Conservation (phyloP, 768 basidiomycete species). For the Boletus insuetus region DNA sequence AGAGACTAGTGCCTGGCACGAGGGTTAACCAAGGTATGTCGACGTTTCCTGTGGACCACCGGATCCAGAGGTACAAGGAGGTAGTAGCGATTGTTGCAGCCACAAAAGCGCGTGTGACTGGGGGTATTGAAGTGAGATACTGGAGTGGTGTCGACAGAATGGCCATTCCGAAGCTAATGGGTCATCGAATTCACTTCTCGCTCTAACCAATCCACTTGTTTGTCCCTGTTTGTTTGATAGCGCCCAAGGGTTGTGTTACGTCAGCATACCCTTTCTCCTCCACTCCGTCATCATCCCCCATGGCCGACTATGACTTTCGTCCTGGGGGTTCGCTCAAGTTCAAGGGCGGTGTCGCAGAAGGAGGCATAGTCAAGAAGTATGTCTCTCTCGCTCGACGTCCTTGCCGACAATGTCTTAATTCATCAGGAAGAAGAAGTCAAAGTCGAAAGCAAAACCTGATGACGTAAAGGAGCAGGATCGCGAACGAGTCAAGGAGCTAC, state of each 20-base stretch:
- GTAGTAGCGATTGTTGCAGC: slow-evolving; percentile 57
- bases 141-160: slow-evolving; percentile 70
- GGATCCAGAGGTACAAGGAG: slow-evolving; percentile 61
- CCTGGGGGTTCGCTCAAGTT: slow-evolving; percentile 88
- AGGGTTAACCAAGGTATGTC: slow-evolving; percentile 69
- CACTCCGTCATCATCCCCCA: slow-evolving; percentile 31
- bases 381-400: slow-evolving; percentile 19
- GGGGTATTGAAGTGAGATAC: slow-evolving; percentile 69
- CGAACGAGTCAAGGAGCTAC: slow-evolving; percentile 45
- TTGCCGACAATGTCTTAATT: slow-evolving; percentile 7
- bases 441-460: slow-evolving; percentile 61
- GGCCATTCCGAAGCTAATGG: slow-evolving; percentile 50
- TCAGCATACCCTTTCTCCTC: slow-evolving; percentile 23
- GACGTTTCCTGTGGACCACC: slow-evolving; percentile 48
- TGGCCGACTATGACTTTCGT: slow-evolving; percentile 84
- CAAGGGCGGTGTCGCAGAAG: slow-evolving; percentile 78
- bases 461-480: slow-evolving; percentile 43
- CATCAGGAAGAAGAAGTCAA: slow-evolving; percentile 78
- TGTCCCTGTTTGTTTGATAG: slow-evolving; percentile 22
- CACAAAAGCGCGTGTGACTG: slow-evolving; percentile 73
- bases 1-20: slow-evolving; percentile 76
- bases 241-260: slow-evolving; percentile 24
- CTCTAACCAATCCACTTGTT: slow-evolving; percentile 12
- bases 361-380: slow-evolving; percentile 82
- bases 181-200: slow-evolving; percentile 10